A percentile compares a stretch with the other conserved stretches of the same genome.
Evolutionary conservation across 441 rosid genomes (phyloP).

Genomic region (Arabidopsis hybrid): DNA sequence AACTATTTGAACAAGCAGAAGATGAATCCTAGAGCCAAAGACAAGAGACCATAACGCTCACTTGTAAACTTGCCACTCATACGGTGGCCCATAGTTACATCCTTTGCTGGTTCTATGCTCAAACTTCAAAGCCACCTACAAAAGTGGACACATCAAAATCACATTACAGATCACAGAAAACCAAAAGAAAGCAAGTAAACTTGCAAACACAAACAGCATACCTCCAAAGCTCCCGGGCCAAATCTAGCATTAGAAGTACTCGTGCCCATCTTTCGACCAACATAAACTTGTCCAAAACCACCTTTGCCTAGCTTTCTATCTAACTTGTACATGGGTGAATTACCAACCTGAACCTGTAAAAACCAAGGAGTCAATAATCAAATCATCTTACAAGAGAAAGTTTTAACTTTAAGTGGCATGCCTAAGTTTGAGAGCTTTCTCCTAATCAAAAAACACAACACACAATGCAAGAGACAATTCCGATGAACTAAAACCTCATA

Average conservation of each 20-base stretch:
- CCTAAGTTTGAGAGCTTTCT: neutral
- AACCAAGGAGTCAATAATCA: slow-evolving; percentile 11
- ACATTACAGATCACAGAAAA: slow-evolving; percentile 2
- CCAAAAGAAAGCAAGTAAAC: neutral
- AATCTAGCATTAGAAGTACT: slow-evolving; percentile 49
- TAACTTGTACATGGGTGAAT: slow-evolving; percentile 67
- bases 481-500: too few relatives aligned
- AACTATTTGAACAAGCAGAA: slow-evolving; percentile 6
- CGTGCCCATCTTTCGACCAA: slow-evolving; percentile 55
- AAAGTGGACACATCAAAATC: slow-evolving; percentile 4
- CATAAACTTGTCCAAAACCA: slow-evolving; percentile 75
- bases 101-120: slow-evolving; percentile 97
- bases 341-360: slow-evolving; percentile 68
- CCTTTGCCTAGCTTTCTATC: slow-evolving; percentile 71
- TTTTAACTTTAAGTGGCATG: neutral
- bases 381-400: neutral
- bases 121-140: slow-evolving; percentile 88
- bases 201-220: slow-evolving; percentile 19
- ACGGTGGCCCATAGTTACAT: slow-evolving; percentile 89
- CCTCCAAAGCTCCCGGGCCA: slow-evolving; percentile 69
- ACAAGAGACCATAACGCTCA: slow-evolving; percentile 48
- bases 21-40: slow-evolving; percentile 2
- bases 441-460: slow-evolving; percentile 12
- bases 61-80: slow-evolving; percentile 99
- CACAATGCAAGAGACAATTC: slow-evolving; percentile 27